Evolutionary conservation across 2,329 filamentous ascomycete genomes (phyloP).

Genomic region (Teratosphaeriaceae sp.): DNA sequence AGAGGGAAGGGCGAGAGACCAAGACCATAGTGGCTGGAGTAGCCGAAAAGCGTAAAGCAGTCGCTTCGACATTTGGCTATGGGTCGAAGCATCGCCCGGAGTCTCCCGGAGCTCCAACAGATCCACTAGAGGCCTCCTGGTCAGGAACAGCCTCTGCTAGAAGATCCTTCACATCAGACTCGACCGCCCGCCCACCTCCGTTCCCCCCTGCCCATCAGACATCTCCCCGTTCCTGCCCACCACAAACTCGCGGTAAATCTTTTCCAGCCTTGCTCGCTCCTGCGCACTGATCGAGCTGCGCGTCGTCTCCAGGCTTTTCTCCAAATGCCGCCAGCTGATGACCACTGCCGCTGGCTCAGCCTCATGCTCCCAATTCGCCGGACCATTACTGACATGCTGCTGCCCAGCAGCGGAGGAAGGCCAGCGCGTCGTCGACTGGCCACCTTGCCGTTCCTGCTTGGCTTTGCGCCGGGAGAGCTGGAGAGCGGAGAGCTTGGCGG

Average conservation of each 20-base stretch:
- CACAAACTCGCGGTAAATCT: slow-evolving; percentile 90
- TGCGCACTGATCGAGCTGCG: slow-evolving; percentile 74
- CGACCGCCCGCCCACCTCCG: slow-evolving; percentile 84
- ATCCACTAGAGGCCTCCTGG: too few species aligned
- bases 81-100: too few species aligned
- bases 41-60: too few species aligned
- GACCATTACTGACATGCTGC: too few species aligned
- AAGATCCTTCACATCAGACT: slow-evolving; percentile 85
- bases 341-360: slow-evolving; percentile 54
- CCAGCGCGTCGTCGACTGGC: too few species aligned
- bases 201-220: slow-evolving; percentile 85
- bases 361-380: background rate
- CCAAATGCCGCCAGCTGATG: slow-evolving; percentile 77
- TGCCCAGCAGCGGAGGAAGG: too few species aligned
- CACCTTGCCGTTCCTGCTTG: slow-evolving; percentile 47
- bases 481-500: slow-evolving; percentile 74
- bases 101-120: too few species aligned
- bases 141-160: too few species aligned
- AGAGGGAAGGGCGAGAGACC: too few species aligned
- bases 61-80: too few species aligned
- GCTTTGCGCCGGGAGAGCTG: slow-evolving; percentile 62
- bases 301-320: slow-evolving; percentile 68
- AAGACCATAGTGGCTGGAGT: too few species aligned
- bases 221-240: slow-evolving; percentile 90
- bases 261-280: slow-evolving; percentile 65